Evolutionary conservation across 768 basidiomycete genomes (phyloP).

Genomic region (Leucosporidium creatinivorum): DNA sequence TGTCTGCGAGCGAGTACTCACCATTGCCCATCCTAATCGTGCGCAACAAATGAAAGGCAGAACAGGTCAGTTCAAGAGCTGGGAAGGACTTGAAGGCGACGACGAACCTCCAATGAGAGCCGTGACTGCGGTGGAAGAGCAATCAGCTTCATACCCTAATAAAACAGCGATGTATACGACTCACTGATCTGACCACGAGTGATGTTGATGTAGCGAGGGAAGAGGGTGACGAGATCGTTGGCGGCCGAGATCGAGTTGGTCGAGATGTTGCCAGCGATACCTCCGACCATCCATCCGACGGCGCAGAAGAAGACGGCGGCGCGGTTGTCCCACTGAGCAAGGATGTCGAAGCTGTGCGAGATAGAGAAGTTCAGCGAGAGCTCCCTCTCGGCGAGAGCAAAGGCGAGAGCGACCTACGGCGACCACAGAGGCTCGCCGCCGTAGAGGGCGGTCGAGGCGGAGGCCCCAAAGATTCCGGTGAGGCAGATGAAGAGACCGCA

Average conservation of each 20-base stretch:
- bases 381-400: no score
- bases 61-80: no score
- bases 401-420: not conserved
- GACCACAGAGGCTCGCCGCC: slow-evolving; percentile 24
- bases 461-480: slow-evolving; percentile 12
- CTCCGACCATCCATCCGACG: slow-evolving; percentile 46
- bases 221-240: slow-evolving; percentile 76
- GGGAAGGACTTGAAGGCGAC: no score
- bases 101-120: no score
- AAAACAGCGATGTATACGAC: no score
- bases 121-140: no score
- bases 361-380: not conserved
- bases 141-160: no score
- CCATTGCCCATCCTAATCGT: no score
- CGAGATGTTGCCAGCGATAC: slow-evolving; percentile 50
- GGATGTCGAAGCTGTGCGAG: slow-evolving; percentile 12
- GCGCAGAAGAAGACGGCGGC: slow-evolving; percentile 41
- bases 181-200: slow-evolving; percentile 53
- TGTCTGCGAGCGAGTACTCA: no score
- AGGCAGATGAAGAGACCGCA: not conserved
- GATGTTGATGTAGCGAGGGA: slow-evolving; percentile 70
- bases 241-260: slow-evolving; percentile 71
- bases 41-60: no score
- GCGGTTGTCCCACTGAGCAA: slow-evolving; percentile 64
- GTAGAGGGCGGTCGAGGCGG: slow-evolving; percentile 21